Conservation (phyloP, 1,284 basidiomycete genomes). For the Marasmius tenuissimus region DNA sequence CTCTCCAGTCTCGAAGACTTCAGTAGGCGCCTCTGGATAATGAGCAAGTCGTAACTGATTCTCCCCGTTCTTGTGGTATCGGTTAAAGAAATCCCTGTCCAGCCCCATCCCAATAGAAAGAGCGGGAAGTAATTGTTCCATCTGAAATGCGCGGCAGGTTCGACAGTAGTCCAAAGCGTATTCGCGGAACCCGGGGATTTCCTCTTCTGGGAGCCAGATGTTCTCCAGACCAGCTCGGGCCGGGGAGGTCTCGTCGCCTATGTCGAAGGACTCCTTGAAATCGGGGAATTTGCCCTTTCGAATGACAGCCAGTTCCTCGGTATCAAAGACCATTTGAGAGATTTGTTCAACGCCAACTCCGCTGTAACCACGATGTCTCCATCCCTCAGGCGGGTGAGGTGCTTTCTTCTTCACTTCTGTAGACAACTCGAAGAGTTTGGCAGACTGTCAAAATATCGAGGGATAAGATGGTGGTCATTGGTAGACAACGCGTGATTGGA, state of each 20-base stretch:
- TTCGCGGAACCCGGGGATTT: slow-evolving; percentile 54
- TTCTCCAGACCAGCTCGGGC: slow-evolving; percentile 54
- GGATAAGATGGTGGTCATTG: slow-evolving; percentile 36
- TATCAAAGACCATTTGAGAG: slow-evolving; percentile 42
- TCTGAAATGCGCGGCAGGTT: slow-evolving; percentile 44
- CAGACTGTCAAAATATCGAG: slow-evolving; percentile 43
- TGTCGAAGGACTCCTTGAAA: slow-evolving; percentile 59
- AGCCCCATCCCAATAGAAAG: slow-evolving; percentile 51
- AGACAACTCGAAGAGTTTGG: slow-evolving; percentile 51
- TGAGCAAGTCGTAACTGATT: slow-evolving; percentile 61
- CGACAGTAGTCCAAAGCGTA: slow-evolving; percentile 52
- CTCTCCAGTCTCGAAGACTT: slow-evolving; percentile 11
- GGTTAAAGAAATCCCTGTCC: slow-evolving; percentile 45
- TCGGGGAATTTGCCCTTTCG: slow-evolving; percentile 40
- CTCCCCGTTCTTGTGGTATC: slow-evolving; percentile 44
- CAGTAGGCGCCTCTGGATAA: slow-evolving; percentile 43
- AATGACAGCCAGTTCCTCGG: slow-evolving; percentile 33
- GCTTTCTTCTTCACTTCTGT: slow-evolving; percentile 53
- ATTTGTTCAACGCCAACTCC: slow-evolving; percentile 43
- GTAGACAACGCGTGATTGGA: slow-evolving; percentile 31
- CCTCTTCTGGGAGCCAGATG: slow-evolving; percentile 57
- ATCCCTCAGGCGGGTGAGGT: slow-evolving; percentile 54
- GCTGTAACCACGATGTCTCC: slow-evolving; percentile 49
- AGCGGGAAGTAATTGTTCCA: slow-evolving; percentile 40
- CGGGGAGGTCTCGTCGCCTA: slow-evolving; percentile 45